phyloP scores from a whole-genome alignment of 192 early-diverging fungal species.

The Coemansia sp. region DNA sequence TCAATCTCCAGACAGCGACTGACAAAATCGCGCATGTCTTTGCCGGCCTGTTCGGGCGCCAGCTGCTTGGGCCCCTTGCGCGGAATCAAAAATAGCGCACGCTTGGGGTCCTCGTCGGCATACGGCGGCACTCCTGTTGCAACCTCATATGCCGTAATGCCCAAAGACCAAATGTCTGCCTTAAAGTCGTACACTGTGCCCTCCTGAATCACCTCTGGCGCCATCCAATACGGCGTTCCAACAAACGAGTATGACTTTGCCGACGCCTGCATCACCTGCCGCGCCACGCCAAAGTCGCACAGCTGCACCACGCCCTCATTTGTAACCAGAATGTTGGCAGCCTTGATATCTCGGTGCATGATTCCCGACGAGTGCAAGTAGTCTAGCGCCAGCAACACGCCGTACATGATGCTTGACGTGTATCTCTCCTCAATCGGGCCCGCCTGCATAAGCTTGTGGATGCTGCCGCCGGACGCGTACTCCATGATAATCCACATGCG shows the following conservation, averaged over 20 bases:
- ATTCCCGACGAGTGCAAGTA: conserved; percentile 95
- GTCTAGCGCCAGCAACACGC: conserved; percentile 82
- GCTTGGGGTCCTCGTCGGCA: conserved; percentile 85
- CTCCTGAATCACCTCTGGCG: conserved; percentile 78
- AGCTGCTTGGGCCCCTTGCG: conserved; percentile 77
- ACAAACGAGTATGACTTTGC: conserved; percentile 91
- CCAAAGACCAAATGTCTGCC: conserved; percentile 99
- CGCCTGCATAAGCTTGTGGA: conserved; percentile 70
- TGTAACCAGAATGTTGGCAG: conserved; percentile 92
- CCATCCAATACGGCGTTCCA: conserved; percentile 92
- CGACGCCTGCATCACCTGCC: conserved; percentile 71
- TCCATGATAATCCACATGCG: conserved; percentile 99
- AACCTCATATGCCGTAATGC: conserved; percentile 97
- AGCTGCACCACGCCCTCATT: conserved; percentile 87
- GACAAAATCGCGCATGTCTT: conserved; percentile 87
- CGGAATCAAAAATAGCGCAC: conserved; percentile 86
- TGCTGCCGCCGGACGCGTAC: conserved; percentile 92
- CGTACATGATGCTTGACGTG: conserved; percentile 84
- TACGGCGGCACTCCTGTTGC: conserved; percentile 94
- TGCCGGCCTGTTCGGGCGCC: conserved; percentile 73
- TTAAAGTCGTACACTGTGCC: conserved; percentile 89
- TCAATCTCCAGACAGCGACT: conserved; percentile 81
- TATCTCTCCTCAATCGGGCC: conserved; percentile 87
- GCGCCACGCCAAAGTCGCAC: conserved; percentile 96
- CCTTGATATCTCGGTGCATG: conserved; percentile 98